A percentile compares a stretch with the other conserved stretches of the same genome.
These are phyloP conservation scores for Malassezia sp. DNA, from an alignment of 1,284 basidiomycete genomes.

Conservation along the genomic window DNA sequence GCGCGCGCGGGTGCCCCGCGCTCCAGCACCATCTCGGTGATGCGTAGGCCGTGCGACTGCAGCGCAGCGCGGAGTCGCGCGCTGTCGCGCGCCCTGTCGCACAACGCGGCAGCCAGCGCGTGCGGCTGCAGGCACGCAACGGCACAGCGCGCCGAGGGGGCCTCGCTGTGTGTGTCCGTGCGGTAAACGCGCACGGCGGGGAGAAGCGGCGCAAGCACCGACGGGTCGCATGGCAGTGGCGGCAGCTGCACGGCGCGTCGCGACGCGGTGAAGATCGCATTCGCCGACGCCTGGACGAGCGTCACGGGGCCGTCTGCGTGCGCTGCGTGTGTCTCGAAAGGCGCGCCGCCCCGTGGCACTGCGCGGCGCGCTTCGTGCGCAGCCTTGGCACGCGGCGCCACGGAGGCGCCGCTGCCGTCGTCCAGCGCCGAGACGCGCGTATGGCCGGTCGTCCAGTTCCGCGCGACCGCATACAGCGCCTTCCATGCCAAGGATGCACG, in stretches of 20 bases:
- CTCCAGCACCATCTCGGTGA: slow-evolving; percentile 9
- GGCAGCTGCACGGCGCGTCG: not conserved
- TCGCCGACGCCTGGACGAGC: slow-evolving; percentile 17
- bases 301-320: slow-evolving; percentile 4
- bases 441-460: not conserved
- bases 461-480: not conserved
- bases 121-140: not conserved
- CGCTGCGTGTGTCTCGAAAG: not conserved
- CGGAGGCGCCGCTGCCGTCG: too few species aligned
- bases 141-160: not conserved
- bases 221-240: not conserved
- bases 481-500: too few species aligned
- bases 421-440: not conserved
- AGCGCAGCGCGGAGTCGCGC: not conserved
- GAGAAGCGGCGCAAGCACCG: not conserved
- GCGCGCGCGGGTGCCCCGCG: too few species aligned
- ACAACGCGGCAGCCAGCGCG: not conserved
- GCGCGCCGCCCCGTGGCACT: too few species aligned
- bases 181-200: slow-evolving; percentile 1
- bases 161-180: not conserved
- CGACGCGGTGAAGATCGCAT: slow-evolving; percentile 17
- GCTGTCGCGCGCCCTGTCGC: not conserved
- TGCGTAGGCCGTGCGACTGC: not conserved
- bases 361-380: too few species aligned
- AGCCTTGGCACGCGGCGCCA: too few species aligned